These are phyloP conservation scores for Fusarium secorum DNA, from an alignment of 2,329 filamentous ascomycete genomes.

Conservation along the genomic window DNA sequence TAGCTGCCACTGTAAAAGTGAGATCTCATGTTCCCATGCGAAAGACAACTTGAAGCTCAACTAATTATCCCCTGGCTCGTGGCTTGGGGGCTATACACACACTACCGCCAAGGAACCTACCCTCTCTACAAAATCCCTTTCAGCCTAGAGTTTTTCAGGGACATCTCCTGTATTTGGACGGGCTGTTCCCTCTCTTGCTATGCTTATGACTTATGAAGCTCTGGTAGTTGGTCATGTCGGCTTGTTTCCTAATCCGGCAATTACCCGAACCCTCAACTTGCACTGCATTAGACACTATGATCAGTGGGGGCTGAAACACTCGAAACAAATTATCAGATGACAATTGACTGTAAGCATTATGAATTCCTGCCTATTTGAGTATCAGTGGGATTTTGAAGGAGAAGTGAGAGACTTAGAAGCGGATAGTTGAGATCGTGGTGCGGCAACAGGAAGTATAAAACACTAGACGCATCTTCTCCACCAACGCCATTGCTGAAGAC, in stretches of 20 bases:
- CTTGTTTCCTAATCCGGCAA: not conserved
- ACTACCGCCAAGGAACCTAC: not conserved
- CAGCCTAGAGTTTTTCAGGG: not conserved
- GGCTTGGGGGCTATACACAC: not conserved
- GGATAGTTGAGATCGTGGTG: not conserved
- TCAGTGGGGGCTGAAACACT: not conserved
- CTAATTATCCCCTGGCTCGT: not conserved
- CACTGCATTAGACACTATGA: not conserved
- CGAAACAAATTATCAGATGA: not conserved
- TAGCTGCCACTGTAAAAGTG: not conserved
- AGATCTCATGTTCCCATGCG: too few relatives aligned
- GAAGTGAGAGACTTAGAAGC: not conserved
- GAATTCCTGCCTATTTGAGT: accelerated
- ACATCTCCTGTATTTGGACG: accelerated
- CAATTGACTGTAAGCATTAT: accelerated
- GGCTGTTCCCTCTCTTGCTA: not conserved
- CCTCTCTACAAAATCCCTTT: not conserved
- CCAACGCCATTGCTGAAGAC: too few relatives aligned
- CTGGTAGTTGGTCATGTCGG: not conserved
- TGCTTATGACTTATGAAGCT: not conserved
- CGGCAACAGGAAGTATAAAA: not conserved
- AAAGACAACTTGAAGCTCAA: not conserved
- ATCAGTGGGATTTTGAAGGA: accelerated
- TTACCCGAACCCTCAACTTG: not conserved
- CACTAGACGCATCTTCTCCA: not conserved